phyloP scores from a whole-genome alignment of 2,329 filamentous ascomycete species.

The Coniochaeta hoffmannii region DNA sequence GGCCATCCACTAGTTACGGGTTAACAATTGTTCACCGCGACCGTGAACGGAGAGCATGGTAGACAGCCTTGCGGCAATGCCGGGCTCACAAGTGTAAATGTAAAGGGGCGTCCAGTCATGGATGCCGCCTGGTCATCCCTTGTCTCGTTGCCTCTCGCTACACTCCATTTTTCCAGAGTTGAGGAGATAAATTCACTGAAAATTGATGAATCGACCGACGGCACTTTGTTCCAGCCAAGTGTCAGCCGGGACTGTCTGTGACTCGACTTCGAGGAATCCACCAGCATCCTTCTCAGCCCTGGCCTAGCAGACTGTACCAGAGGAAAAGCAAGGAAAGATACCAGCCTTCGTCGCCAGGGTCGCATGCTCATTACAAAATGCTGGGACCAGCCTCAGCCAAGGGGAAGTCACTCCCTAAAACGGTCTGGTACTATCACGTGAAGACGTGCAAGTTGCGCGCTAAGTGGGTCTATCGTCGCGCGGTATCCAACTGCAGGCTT shows the following conservation, averaged over 20 bases:
- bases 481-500: background rate
- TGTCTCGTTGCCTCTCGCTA: constrained; percentile 3
- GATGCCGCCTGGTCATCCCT: constrained; percentile 3
- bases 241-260: background rate
- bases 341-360: too few relatives aligned
- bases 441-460: background rate
- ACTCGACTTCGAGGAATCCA: background rate
- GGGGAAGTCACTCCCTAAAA: background rate
- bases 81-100: background rate
- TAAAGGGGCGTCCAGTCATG: background rate
- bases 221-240: background rate
- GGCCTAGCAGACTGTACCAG: background rate
- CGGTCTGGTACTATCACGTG: background rate
- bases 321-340: background rate
- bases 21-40: background rate
- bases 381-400: background rate
- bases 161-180: constrained; percentile 4
- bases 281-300: background rate
- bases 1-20: background rate
- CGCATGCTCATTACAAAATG: background rate
- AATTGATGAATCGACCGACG: background rate
- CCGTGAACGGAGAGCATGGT: background rate
- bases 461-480: background rate
- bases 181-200: background rate
- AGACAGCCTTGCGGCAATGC: background rate